These are phyloP conservation scores for Corynespora cassiicola DNA, from an alignment of 2,329 filamentous ascomycete species.

Conservation along the genomic window DNA sequence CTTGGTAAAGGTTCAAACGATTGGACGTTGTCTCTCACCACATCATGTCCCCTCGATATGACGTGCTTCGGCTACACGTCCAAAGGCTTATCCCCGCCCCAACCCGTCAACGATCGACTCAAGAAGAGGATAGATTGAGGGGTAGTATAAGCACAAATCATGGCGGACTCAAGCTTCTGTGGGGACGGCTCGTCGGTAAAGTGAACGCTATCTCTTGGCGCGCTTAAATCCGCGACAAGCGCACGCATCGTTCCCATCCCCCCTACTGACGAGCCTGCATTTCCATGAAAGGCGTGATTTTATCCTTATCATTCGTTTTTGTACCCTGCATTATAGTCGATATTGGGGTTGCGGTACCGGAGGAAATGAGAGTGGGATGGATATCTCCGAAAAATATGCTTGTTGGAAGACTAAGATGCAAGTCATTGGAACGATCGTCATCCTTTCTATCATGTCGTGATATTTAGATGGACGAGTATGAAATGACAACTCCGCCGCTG, in stretches of 20 bases:
- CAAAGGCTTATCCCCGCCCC: constrained; percentile 11
- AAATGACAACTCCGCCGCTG: too few relatives aligned
- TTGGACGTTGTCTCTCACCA: constrained; percentile 9
- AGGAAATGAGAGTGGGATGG: too few relatives aligned
- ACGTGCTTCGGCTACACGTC: constrained; percentile 21
- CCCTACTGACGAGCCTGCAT: too few relatives aligned
- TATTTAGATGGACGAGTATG: background rate
- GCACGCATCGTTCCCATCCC: too few relatives aligned
- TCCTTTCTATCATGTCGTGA: constrained; percentile 18
- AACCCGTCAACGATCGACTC: constrained; percentile 1
- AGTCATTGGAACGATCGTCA: constrained; percentile 15
- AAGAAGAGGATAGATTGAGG: background rate
- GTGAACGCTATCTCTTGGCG: too few relatives aligned
- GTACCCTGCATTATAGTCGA: too few relatives aligned
- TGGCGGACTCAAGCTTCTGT: too few relatives aligned
- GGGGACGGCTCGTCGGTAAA: too few relatives aligned
- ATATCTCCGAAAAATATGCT: background rate
- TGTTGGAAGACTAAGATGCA: background rate
- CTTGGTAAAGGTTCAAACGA: too few relatives aligned
- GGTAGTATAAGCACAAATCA: background rate
- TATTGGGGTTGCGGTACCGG: constrained; percentile 10
- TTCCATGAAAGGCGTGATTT: constrained; percentile 9
- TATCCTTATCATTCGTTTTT: constrained; percentile 8
- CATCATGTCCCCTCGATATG: constrained; percentile 16
- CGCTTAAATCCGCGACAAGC: too few relatives aligned